These are phyloP conservation scores for Tuber magnatum DNA, from an alignment of 495 filamentous ascomycete genomes.

Conservation along the genomic window DNA sequence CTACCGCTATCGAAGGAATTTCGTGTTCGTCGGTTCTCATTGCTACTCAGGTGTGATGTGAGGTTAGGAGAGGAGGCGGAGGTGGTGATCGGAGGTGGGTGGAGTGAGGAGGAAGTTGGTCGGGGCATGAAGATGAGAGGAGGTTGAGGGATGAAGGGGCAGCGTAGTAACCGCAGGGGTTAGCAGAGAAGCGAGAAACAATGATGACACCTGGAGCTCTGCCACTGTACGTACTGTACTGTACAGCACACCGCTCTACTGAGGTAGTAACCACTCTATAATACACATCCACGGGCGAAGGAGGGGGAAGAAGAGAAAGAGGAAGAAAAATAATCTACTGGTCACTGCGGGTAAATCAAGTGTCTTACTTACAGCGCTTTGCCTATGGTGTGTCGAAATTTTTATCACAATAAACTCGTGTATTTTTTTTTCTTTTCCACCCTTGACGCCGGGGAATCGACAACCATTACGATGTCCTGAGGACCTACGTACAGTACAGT, in stretches of 20 bases:
- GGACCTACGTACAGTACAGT: conserved; percentile 9
- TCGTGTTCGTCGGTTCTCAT: conserved; percentile 24
- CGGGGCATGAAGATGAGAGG: conserved; percentile 25
- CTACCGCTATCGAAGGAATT: conserved; percentile 10
- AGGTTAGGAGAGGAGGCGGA: conserved; percentile 32
- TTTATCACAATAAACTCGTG: background rate
- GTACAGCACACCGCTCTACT: background rate
- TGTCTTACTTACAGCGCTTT: background rate
- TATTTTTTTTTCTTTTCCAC: background rate
- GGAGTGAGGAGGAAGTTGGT: conserved; percentile 20
- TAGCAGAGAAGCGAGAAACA: background rate
- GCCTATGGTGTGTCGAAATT: background rate
- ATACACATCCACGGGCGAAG: background rate
- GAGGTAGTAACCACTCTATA: background rate
- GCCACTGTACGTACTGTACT: background rate
- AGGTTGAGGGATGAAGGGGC: conserved; percentile 9
- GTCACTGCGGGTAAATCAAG: background rate
- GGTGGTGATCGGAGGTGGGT: conserved; percentile 32
- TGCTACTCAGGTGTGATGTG: conserved; percentile 6
- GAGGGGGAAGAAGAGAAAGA: too few species aligned
- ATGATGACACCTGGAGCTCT: conserved; percentile 3
- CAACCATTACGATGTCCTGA: conserved; percentile 18
- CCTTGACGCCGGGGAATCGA: conserved; percentile 24
- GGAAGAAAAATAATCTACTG: background rate
- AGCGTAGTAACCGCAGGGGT: conserved; percentile 1